Base-by-base conservation (phyloP, 2,329 filamentous ascomycete genomes). In the Paecilomyces sp. region DNA sequence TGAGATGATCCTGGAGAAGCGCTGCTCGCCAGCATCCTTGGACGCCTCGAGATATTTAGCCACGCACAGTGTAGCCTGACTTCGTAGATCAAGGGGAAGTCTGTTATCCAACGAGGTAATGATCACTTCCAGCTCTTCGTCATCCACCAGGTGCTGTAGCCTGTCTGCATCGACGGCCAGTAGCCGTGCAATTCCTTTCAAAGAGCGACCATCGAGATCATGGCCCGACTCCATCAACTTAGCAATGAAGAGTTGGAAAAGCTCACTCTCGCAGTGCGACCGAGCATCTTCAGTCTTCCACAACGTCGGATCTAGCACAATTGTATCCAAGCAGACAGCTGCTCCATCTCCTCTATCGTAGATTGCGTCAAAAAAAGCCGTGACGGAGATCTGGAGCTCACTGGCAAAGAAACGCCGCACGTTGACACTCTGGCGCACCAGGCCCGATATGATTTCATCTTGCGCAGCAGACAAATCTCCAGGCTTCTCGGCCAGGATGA, bases 161-260 rank as follows among this genome's bases (percentile, higher is more conserved):
- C 79, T 75, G 18, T 74, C 74, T 0, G 81, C 80, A 62, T 85
- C 80, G 18, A 84, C 78, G 34, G 82, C 81, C 31, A 88, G 77
- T 15, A 87, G 74, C 55, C 84, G 79, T 5, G 84, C 82, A 50
- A 88, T 82, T 54, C 82, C 82, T 67, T 84, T 83, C 73, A 88
- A 80, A 3, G 84, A 82, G 54, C 83, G 80, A 53, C 84, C 84
- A 41, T 85, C 83, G 61, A 84, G 74, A 59, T 96, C 91, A 67
- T 92, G 86, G 57, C 91, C 92, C 53, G 91, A 91, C 72, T 95
- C 91, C 87, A 97, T 95, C 66, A 97, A 80, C 68, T 90, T 89
- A 25, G 92, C 92, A 65, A 97, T 85, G 66, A 93, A 87, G 60
- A 96, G 84, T 68, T 77, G 77, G 60, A 81, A 80, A 4, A 81